phyloP scores from a whole-genome alignment of 1,139 yeast species.

The Kazachstania sp. region DNA sequence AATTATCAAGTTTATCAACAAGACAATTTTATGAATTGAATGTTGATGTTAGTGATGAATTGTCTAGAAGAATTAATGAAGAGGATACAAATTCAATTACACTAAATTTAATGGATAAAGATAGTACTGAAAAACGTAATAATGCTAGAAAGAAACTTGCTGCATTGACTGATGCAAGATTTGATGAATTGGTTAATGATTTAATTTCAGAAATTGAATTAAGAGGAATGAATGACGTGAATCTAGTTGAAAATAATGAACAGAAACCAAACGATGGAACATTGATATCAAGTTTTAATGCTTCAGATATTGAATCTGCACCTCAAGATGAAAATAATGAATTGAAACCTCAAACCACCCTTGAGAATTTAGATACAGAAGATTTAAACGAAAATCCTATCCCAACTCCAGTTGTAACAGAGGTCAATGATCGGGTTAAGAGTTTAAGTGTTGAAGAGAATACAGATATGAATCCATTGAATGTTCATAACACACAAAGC shows the following conservation, averaged over 20 bases:
- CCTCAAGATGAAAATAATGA: neutral
- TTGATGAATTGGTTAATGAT: constrained; percentile 88
- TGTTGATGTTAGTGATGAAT: constrained; percentile 16
- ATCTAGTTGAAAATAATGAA: neutral
- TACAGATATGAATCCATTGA: too few relatives aligned
- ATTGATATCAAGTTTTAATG: neutral
- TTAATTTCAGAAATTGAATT: constrained; percentile 81
- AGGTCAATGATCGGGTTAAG: too few relatives aligned
- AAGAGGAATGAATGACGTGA: constrained; percentile 43
- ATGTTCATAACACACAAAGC: too few relatives aligned
- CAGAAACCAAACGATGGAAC: neutral
- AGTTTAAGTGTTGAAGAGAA: too few relatives aligned
- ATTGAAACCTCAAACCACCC: neutral
- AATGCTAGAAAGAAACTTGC: constrained; percentile 91
- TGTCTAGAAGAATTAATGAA: constrained; percentile 10
- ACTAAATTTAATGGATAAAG: neutral
- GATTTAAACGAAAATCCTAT: too few relatives aligned
- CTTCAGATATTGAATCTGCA: neutral
- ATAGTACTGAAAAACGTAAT: constrained; percentile 83
- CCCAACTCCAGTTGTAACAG: too few relatives aligned
- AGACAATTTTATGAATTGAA: constrained; percentile 14
- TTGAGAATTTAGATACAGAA: too few relatives aligned
- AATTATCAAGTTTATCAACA: constrained; percentile 10
- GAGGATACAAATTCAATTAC: neutral
- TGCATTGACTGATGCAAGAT: constrained; percentile 68